phyloP scores from a whole-genome alignment of 768 basidiomycete genomes.

The Naganishia friedmannii region DNA sequence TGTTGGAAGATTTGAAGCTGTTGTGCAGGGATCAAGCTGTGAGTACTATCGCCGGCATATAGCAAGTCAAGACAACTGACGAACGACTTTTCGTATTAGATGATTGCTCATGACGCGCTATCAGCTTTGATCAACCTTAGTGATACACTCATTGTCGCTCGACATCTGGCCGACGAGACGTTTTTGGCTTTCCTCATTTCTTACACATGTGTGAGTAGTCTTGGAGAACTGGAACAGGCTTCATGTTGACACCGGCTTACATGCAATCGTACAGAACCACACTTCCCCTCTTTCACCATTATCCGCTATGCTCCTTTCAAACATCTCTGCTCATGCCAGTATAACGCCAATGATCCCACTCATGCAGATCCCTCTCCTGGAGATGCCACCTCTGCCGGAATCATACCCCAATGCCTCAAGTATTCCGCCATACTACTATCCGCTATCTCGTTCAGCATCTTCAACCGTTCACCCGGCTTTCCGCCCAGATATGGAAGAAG shows the following conservation, averaged over 20 bases:
- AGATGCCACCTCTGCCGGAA: slow-evolving; percentile 11
- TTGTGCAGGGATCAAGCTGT: slow-evolving; percentile 87
- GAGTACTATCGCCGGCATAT: slow-evolving; percentile 37
- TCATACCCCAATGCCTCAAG: slow-evolving; percentile 41
- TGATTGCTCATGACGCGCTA: slow-evolving; percentile 90
- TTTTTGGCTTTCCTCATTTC: slow-evolving; percentile 81
- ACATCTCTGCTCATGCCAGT: slow-evolving; percentile 72
- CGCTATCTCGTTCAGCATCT: slow-evolving; percentile 75
- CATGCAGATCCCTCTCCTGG: slow-evolving; percentile 59
- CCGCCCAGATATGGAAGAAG: slow-evolving; percentile 57
- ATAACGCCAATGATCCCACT: slow-evolving; percentile 65
- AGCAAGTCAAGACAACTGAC: not conserved
- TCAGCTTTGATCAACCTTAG: slow-evolving; percentile 90
- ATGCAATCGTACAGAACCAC: slow-evolving; percentile 65
- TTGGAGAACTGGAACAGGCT: not conserved
- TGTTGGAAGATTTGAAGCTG: slow-evolving; percentile 71
- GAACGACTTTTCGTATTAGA: slow-evolving; percentile 54
- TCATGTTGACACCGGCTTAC: not conserved
- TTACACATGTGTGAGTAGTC: slow-evolving; percentile 73
- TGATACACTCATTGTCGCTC: slow-evolving; percentile 69
- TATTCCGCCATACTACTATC: slow-evolving; percentile 65
- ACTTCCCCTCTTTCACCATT: slow-evolving; percentile 86
- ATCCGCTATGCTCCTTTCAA: slow-evolving; percentile 95
- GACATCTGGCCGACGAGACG: slow-evolving; percentile 64
- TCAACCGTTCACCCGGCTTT: slow-evolving; percentile 67